Base-by-base conservation (phyloP, 495 filamentous ascomycete genomes). In the Neurospora hispaniola region DNA sequence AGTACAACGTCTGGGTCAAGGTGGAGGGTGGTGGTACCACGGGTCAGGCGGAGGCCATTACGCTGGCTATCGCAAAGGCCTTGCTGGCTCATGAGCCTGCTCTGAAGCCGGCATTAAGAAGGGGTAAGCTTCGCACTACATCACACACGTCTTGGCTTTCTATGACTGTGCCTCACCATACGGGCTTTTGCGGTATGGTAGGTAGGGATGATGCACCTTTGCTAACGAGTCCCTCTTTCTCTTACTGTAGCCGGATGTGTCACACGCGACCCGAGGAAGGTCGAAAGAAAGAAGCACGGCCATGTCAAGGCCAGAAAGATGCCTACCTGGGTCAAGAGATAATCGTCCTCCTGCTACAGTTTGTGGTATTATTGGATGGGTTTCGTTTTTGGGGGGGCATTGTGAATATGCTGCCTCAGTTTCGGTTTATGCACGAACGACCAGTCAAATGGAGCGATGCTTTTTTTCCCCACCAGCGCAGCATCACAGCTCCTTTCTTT, bases 211-310 rank as follows among this genome's bases (percentile, higher is more conserved):
- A 16, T 31, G 7, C 14, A 66, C 27, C 14, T 66, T 66, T 66
- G 54, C 54, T 66, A 66, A 66, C 54, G 1, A 66, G 12, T 35
- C 27, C 54, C 31, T 66, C 14, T 66, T 66, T 66, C 54, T 35
- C 27, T 66, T 66, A 31, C 27, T 73, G 76, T 77, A 99, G 96
- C 95, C 79, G 96, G 96, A 71, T 92, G 90, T 79, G 88, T 98
- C 73, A 97, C 94, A 70, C 91, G 97, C 75, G 94, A 99, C 88
- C 88, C 92, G 48, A 92, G 94, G 81, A 89, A 85, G 71, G 96
- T 98, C 73, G 96, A 99, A 84, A 94, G 96, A 78, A 99, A 99
- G 91, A 99, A 99, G 89, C 89, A 94, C 35, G 96, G 96, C 76
- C 91, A 92, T 75, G 81, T 97, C 81, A 98, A 98, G 86, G 95